phyloP scores from a whole-genome alignment of 768 basidiomycete species.

The Naematelia aurantialba region DNA sequence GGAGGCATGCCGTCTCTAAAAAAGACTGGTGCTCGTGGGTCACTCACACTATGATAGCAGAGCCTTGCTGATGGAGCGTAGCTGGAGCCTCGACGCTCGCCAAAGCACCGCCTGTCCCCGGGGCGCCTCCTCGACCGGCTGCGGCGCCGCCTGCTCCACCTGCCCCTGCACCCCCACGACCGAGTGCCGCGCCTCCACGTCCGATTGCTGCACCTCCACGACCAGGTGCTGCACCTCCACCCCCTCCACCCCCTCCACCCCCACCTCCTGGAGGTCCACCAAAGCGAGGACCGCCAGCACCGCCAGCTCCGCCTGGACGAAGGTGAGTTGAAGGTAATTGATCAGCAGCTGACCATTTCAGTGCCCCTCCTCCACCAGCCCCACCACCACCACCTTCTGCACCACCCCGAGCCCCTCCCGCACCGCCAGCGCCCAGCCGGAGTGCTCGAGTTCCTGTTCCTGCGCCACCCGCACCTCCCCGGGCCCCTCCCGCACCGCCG shows the following conservation, averaged over 20 bases:
- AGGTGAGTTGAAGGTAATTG: conserved; percentile 13
- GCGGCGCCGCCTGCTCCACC: conserved; percentile 24
- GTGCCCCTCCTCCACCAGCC: conserved; percentile 19
- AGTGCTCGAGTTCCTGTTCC: not conserved
- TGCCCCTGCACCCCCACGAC: conserved; percentile 18
- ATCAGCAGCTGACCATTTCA: conserved; percentile 6
- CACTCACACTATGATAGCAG: conserved; percentile 9
- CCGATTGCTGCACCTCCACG: conserved; percentile 38
- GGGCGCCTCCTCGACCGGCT: conserved; percentile 41
- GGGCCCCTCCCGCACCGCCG: conserved; percentile 25
- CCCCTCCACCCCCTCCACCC: conserved; percentile 43
- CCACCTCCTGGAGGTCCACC: conserved; percentile 22
- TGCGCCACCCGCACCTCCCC: conserved; percentile 44
- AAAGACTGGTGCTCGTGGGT: conserved; percentile 59
- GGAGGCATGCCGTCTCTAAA: conserved; percentile 89
- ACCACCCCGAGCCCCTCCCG: conserved; percentile 33
- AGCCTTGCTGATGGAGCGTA: conserved; percentile 59
- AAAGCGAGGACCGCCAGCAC: conserved; percentile 15
- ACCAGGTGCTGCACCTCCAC: conserved; percentile 31
- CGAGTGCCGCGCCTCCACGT: conserved; percentile 20
- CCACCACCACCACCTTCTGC: conserved; percentile 48
- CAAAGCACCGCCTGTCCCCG: conserved; percentile 35
- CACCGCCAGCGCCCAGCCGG: conserved; percentile 9
- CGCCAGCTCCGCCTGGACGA: conserved; percentile 43
- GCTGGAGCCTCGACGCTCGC: conserved; percentile 59